phyloP scores from a whole-genome alignment of 1,139 yeast species.

The Saccharomyces pastorianus region DNA sequence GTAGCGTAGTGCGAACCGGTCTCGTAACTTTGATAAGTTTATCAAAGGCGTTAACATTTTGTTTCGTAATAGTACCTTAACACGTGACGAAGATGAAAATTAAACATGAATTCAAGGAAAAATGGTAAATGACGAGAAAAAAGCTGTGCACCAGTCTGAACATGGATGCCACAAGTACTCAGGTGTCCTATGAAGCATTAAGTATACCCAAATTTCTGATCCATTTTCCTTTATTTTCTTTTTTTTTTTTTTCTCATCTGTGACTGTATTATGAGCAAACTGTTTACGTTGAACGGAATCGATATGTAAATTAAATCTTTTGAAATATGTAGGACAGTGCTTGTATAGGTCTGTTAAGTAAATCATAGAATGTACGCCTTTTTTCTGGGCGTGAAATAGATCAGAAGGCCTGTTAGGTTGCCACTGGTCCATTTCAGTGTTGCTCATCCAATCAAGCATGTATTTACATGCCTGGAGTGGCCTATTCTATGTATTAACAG shows the following conservation, averaged over 20 bases:
- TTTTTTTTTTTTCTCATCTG: not conserved
- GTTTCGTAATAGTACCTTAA: conserved; percentile 1
- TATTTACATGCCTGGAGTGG: too few relatives aligned
- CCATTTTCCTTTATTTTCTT: not conserved
- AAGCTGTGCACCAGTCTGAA: conserved; percentile 36
- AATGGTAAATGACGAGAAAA: conserved; percentile 28
- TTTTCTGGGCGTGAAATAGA: too few relatives aligned
- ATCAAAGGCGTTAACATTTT: conserved; percentile 2
- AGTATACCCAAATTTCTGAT: conserved; percentile 35
- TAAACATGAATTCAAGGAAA: not conserved
- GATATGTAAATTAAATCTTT: not conserved
- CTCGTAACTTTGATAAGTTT: conserved; percentile 6
- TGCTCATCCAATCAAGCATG: too few relatives aligned
- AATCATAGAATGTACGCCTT: too few relatives aligned
- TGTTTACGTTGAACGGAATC: not conserved
- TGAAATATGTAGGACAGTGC: not conserved
- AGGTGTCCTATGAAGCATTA: conserved; percentile 29
- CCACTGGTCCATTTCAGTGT: too few relatives aligned
- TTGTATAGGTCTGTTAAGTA: not conserved
- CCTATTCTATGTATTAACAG: too few relatives aligned
- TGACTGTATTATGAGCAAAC: not conserved
- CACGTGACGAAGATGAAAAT: not conserved
- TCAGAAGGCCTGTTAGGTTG: too few relatives aligned
- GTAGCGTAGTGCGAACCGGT: not conserved
- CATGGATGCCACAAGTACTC: conserved; percentile 18